phyloP scores from a whole-genome alignment of 1,284 basidiomycete genomes.

The Sphagnurus paluster region DNA sequence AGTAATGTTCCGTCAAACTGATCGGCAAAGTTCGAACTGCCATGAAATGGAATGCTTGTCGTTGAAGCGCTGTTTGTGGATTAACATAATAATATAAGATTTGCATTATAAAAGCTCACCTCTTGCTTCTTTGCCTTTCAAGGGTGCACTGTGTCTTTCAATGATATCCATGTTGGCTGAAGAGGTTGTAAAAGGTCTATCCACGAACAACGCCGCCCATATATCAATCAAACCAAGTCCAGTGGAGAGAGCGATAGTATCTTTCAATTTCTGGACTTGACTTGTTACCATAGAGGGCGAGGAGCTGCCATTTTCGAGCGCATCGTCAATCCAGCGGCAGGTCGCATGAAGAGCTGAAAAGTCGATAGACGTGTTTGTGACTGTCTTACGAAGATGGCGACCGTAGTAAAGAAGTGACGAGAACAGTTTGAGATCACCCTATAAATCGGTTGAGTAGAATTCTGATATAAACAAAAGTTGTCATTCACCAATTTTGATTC shows the following conservation, averaged over 20 bases:
- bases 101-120: constrained; percentile 7
- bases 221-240: constrained; percentile 58
- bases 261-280: constrained; percentile 35
- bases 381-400: constrained; percentile 32
- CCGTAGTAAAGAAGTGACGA: constrained; percentile 37
- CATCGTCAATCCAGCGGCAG: constrained; percentile 37
- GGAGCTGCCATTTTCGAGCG: constrained; percentile 34
- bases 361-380: constrained; percentile 35
- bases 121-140: constrained; percentile 11
- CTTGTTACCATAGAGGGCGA: constrained; percentile 31
- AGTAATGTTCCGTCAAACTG: constrained; percentile 12
- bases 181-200: constrained; percentile 5
- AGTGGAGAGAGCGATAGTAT: constrained; percentile 46
- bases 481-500: constrained; percentile 11
- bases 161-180: constrained; percentile 8
- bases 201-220: constrained; percentile 45
- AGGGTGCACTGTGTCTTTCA: constrained; percentile 5
- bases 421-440: constrained; percentile 22
- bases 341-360: constrained; percentile 44
- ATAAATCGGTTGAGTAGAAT: not conserved
- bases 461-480: not conserved
- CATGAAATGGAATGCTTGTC: constrained; percentile 42
- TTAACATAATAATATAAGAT: constrained; percentile 7
- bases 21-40: constrained; percentile 35
- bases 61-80: constrained; percentile 32